Evolutionary conservation across 2,329 filamentous ascomycete genomes (phyloP).

Genomic region (Rachicladosporium sp.): DNA sequence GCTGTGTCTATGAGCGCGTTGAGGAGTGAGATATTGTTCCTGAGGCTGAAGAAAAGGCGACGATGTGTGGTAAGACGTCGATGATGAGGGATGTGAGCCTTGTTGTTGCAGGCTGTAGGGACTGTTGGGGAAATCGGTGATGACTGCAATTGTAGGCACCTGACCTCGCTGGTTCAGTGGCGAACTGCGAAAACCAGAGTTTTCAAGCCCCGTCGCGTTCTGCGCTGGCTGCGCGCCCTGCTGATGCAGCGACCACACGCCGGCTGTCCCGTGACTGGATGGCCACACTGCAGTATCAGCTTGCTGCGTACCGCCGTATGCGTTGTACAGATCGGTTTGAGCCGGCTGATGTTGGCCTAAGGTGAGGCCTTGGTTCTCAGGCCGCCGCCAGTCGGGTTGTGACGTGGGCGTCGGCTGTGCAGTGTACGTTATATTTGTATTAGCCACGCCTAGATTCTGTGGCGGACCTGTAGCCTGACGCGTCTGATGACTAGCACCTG

Average conservation of each 20-base stretch:
- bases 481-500: too few relatives aligned
- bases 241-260: not conserved
- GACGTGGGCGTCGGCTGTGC: not conserved
- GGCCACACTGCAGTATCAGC: not conserved
- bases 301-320: constrained; percentile 1
- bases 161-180: constrained; percentile 9
- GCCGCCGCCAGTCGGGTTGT: not conserved
- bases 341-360: too few relatives aligned
- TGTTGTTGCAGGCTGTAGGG: constrained; percentile 12
- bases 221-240: constrained; percentile 3
- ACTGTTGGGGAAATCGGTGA: constrained; percentile 8
- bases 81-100: constrained; percentile 8
- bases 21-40: too few relatives aligned
- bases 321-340: constrained; percentile 2
- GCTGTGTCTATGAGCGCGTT: too few relatives aligned
- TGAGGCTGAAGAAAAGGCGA: not conserved
- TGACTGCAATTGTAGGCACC: constrained; percentile 15
- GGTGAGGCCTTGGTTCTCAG: too few relatives aligned
- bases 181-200: constrained; percentile 5
- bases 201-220: not conserved
- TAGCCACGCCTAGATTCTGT: not conserved
- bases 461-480: constrained; percentile 3
- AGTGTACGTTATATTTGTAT: constrained; percentile 5
- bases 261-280: not conserved
- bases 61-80: constrained; percentile 4